These are phyloP conservation scores for Cicer yamashitae DNA, from an alignment of 306 rosid genomes.

Conservation along the genomic window DNA sequence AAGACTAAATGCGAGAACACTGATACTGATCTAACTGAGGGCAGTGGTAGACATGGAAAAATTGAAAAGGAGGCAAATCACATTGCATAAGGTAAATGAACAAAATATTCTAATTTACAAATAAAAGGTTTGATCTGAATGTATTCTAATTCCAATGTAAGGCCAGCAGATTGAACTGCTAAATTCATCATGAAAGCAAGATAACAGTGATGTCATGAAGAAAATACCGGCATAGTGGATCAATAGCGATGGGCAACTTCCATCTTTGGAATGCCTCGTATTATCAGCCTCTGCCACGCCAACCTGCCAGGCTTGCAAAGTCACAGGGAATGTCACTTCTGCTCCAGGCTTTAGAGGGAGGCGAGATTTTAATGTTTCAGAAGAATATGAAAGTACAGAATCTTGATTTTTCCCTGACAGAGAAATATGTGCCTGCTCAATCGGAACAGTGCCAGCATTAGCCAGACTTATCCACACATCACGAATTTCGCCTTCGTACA, in stretches of 20 bases:
- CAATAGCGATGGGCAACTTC: slow-evolving; percentile 75
- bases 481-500: slow-evolving; percentile 95
- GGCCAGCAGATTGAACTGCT: slow-evolving; percentile 30
- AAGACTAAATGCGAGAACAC: slow-evolving; percentile 32
- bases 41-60: slow-evolving; percentile 11
- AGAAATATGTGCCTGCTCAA: slow-evolving; percentile 91
- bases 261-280: slow-evolving; percentile 74
- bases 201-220: slow-evolving; percentile 14
- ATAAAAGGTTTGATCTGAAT: slow-evolving; percentile 35
- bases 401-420: slow-evolving; percentile 93
- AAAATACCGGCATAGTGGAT: slow-evolving; percentile 91
- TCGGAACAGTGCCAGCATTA: slow-evolving; percentile 95
- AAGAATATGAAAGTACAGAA: slow-evolving; percentile 72
- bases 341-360: slow-evolving; percentile 94
- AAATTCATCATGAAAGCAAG: slow-evolving; percentile 20
- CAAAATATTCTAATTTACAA: slow-evolving; percentile 22
- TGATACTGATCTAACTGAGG: slow-evolving; percentile 9
- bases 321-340: slow-evolving; percentile 90
- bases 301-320: slow-evolving; percentile 91
- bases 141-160: slow-evolving; percentile 13
- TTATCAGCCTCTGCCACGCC: slow-evolving; percentile 65
- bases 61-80: neutral
- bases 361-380: slow-evolving; percentile 77
- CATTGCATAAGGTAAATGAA: slow-evolving; percentile 2
- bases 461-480: slow-evolving; percentile 89